Percentiles rank a stretch among this genome's conserved stretches.
phyloP scores from a whole-genome alignment of 176 grass and related monocot genomes.

The Microstegium vimineum region DNA sequence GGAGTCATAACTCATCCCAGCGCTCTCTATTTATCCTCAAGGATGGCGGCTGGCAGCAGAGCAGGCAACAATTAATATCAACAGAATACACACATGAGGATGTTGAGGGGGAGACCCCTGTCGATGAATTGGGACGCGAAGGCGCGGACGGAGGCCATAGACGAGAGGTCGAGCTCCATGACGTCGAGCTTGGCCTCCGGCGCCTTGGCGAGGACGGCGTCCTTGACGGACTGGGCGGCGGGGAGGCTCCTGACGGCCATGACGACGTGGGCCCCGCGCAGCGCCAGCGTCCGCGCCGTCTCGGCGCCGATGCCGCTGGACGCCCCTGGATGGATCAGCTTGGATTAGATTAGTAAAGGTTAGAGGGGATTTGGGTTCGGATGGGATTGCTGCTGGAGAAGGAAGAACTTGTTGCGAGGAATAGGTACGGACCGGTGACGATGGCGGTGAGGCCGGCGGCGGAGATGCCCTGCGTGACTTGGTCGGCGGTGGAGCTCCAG shows the following conservation, averaged over 20 bases:
- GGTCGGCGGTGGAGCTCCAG: slow-evolving; percentile 82
- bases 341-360: not conserved
- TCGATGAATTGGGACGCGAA: slow-evolving; percentile 61
- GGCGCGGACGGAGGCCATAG: slow-evolving; percentile 59
- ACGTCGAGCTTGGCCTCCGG: slow-evolving; percentile 54
- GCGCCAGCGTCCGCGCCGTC: slow-evolving; percentile 63
- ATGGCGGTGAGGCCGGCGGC: slow-evolving; percentile 65
- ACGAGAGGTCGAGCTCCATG: slow-evolving; percentile 81
- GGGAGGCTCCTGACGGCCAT: slow-evolving; percentile 67
- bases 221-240: slow-evolving; percentile 37
- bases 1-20: not conserved
- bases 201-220: slow-evolving; percentile 42
- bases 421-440: slow-evolving; percentile 56
- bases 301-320: slow-evolving; percentile 85
- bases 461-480: slow-evolving; percentile 67
- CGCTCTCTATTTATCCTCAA: not conserved
- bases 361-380: not conserved
- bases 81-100: slow-evolving; percentile 55
- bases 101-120: slow-evolving; percentile 66
- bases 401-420: not conserved
- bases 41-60: not conserved
- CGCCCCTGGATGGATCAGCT: slow-evolving; percentile 41
- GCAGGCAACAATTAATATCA: not conserved
- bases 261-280: slow-evolving; percentile 70
- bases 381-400: not conserved